Percentiles rank a stretch among this genome's conserved stretches.
phyloP scores from a whole-genome alignment of 805 yeast genomes.

The Suhomyces faveliae region DNA sequence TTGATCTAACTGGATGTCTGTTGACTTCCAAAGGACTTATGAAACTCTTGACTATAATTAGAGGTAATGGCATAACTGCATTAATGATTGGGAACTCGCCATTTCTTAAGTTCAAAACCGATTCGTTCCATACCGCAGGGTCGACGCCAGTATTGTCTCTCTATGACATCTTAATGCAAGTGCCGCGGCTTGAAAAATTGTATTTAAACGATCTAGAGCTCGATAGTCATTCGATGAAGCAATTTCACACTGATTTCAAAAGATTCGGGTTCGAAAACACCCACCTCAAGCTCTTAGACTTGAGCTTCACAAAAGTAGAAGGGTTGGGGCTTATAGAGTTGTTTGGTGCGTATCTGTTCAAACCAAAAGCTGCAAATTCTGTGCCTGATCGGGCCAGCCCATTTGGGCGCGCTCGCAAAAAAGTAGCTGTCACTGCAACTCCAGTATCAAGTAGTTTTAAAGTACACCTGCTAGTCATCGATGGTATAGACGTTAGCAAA shows the following conservation, averaged over 20 bases:
- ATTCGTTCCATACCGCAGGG: conserved; percentile 5
- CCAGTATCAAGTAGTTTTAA: not conserved
- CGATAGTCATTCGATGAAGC: conserved; percentile 33
- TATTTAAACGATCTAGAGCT: conserved; percentile 35
- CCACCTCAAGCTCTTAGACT: conserved; percentile 27
- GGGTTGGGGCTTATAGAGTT: conserved; percentile 41
- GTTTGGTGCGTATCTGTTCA: conserved; percentile 13
- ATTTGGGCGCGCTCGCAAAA: not conserved
- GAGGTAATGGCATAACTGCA: not conserved
- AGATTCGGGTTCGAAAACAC: conserved; percentile 14
- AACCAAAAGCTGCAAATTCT: not conserved
- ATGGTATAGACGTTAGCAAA: conserved; percentile 33
- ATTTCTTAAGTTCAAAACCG: conserved; percentile 14
- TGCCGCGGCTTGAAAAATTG: conserved; percentile 21
- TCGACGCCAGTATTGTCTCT: conserved; percentile 10
- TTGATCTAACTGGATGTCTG: conserved; percentile 27
- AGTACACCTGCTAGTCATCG: conserved; percentile 24
- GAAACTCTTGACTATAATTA: conserved; percentile 11
- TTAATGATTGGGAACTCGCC: conserved; percentile 13
- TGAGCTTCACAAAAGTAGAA: conserved; percentile 37
- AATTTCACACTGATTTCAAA: conserved; percentile 27
- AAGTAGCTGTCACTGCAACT: not conserved
- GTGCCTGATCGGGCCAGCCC: not conserved
- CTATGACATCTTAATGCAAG: conserved; percentile 17
- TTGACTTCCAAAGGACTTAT: conserved; percentile 13